Evolutionary conservation across 257 asterid species (phyloP).

Genomic region (Capsicum chinense): DNA sequence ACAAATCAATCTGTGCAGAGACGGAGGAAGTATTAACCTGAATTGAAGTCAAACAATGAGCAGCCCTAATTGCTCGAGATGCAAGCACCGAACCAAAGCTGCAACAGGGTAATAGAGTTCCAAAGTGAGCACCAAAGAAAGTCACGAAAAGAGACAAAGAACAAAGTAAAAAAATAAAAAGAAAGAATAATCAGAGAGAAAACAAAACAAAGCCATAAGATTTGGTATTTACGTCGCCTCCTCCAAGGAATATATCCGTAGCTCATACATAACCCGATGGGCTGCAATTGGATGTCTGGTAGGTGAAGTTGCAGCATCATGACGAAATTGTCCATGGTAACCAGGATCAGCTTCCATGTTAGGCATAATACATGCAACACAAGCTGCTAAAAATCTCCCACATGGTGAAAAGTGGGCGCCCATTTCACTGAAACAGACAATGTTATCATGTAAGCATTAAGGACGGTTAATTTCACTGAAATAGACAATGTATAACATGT

Average conservation of each 20-base stretch:
- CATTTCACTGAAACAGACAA: constrained; percentile 69
- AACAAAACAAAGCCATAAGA: constrained; percentile 24
- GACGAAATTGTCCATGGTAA: constrained; percentile 65
- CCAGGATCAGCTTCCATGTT: constrained; percentile 74
- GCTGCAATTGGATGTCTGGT: constrained; percentile 94
- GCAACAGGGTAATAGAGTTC: constrained; percentile 30
- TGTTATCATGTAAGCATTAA: constrained; percentile 6
- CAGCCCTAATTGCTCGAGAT: constrained; percentile 96
- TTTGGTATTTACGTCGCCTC: constrained; percentile 73
- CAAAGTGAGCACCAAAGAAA: constrained; percentile 19
- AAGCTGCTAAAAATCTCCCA: constrained; percentile 93
- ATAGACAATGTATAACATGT: constrained; percentile 12
- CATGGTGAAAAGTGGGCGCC: constrained; percentile 97
- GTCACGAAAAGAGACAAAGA: neutral
- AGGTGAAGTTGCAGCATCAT: constrained; percentile 88
- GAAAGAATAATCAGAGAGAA: neutral
- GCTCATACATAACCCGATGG: constrained; percentile 89
- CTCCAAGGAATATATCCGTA: constrained; percentile 92
- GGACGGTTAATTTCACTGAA: constrained; percentile 63
- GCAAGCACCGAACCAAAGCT: constrained; percentile 86
- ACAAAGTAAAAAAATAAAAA: constrained; percentile 25
- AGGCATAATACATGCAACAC: constrained; percentile 93
- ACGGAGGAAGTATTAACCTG: constrained; percentile 63
- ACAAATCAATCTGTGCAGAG: constrained; percentile 23
- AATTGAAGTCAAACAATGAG: constrained; percentile 97